Conservation (phyloP, 345 rosid genomes). For the Linum tenue region DNA sequence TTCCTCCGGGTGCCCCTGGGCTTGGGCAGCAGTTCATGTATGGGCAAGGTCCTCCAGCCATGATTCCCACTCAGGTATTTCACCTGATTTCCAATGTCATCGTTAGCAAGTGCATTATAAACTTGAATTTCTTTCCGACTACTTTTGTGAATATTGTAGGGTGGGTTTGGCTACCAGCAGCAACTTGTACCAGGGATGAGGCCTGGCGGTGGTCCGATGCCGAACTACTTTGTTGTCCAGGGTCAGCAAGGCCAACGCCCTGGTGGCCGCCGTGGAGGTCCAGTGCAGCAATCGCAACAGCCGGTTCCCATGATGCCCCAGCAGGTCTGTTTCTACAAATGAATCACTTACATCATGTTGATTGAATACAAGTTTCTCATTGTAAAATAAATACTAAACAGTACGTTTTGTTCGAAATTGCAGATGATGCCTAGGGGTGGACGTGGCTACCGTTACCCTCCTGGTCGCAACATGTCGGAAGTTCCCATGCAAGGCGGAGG, state of each 20-base stretch:
- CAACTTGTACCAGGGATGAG: conserved; percentile 28
- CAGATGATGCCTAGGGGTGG: conserved; percentile 23
- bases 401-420: background rate
- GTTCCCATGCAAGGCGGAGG: conserved; percentile 20
- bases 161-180: conserved; percentile 26
- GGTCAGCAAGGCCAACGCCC: conserved; percentile 21
- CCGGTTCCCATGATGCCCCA: conserved; percentile 24
- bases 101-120: too few species aligned
- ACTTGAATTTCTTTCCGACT: too few species aligned
- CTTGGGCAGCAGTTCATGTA: conserved; percentile 19
- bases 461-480: conserved; percentile 21
- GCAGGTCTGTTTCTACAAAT: conserved; percentile 10
- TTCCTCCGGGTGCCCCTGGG: conserved; percentile 21
- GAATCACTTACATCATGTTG: too few species aligned
- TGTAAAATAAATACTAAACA: too few species aligned
- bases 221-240: conserved; percentile 22
- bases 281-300: conserved; percentile 18
- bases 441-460: conserved; percentile 20
- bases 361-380: too few species aligned
- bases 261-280: conserved; percentile 18
- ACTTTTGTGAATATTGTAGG: conserved; percentile 1
- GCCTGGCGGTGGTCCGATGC: conserved; percentile 25
- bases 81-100: too few species aligned
- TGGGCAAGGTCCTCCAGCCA: conserved; percentile 23
- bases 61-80: conserved; percentile 20